Conservation (phyloP, 768 basidiomycete species). For the Lactarius akahatsu region DNA sequence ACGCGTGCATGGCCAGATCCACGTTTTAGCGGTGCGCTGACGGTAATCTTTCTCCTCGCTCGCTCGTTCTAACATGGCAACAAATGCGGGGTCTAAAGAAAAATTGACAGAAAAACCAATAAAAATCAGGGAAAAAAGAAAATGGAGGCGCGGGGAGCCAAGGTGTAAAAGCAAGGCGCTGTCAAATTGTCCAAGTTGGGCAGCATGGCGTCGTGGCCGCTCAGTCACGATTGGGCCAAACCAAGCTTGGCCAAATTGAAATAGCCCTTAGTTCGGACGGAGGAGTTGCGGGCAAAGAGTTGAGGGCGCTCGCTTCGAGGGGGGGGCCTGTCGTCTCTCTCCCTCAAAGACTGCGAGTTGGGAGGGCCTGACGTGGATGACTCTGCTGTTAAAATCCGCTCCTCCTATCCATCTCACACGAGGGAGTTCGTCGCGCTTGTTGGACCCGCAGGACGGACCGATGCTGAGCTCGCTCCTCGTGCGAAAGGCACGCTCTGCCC, state of each 20-base stretch:
- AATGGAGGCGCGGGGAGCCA: neutral
- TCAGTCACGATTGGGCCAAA: neutral
- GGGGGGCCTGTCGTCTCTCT: neutral
- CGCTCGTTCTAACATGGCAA: neutral
- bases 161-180: too few relatives aligned
- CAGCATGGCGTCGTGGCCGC: neutral
- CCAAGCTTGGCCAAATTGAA: neutral
- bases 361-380: neutral
- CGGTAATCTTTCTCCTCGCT: too few relatives aligned
- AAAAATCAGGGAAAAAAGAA: neutral
- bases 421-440: neutral
- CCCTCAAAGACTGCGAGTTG: neutral
- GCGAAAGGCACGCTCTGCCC: constrained; percentile 6
- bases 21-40: too few relatives aligned
- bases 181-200: too few relatives aligned
- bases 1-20: too few relatives aligned
- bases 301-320: constrained; percentile 2
- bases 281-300: neutral
- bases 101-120: too few relatives aligned
- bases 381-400: neutral
- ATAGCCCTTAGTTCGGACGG: too few relatives aligned
- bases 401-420: neutral
- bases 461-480: neutral
- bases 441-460: neutral
- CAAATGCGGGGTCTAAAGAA: neutral